Evolutionary conservation across 139 green algal species (phyloP).

Genomic region (Coelastrella sp.): DNA sequence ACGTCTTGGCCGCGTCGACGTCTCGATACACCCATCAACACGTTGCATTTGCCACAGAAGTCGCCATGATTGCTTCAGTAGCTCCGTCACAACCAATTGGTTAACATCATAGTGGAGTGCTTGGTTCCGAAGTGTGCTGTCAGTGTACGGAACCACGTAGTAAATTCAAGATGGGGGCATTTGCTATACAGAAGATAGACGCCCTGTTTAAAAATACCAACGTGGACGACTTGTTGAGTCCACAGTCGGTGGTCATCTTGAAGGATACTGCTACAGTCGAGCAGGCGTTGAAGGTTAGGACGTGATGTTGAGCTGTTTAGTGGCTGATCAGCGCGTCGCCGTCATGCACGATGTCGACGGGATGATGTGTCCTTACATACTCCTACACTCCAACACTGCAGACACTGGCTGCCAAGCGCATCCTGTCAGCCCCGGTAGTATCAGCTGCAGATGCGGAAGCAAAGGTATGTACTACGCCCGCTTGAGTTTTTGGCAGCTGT

Average conservation of each 20-base stretch:
- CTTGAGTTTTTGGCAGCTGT: no score
- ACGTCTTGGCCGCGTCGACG: no score
- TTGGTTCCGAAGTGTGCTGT: no score
- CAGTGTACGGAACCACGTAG: no score
- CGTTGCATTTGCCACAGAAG: no score
- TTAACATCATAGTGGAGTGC: no score
- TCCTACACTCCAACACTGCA: constrained; percentile 36
- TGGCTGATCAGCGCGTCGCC: no score
- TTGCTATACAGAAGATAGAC: not conserved
- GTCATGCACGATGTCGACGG: not conserved
- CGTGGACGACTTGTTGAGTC: constrained; percentile 35
- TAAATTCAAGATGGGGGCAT: not conserved
- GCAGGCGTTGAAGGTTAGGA: constrained; percentile 57
- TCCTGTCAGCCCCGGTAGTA: constrained; percentile 78
- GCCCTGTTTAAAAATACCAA: constrained; percentile 47
- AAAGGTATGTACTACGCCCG: not conserved
- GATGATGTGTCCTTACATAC: not conserved
- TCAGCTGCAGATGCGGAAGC: constrained; percentile 27
- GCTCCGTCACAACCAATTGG: no score
- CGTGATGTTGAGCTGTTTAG: not conserved
- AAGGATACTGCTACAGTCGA: constrained; percentile 57
- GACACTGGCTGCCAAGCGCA: constrained; percentile 70
- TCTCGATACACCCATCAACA: no score
- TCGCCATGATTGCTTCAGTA: no score
- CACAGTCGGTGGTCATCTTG: constrained; percentile 47